A percentile compares a stretch with the other conserved stretches of the same genome.
Evolutionary conservation across 2,329 filamentous ascomycete species (phyloP).

Genomic region (Fusarium sp.): DNA sequence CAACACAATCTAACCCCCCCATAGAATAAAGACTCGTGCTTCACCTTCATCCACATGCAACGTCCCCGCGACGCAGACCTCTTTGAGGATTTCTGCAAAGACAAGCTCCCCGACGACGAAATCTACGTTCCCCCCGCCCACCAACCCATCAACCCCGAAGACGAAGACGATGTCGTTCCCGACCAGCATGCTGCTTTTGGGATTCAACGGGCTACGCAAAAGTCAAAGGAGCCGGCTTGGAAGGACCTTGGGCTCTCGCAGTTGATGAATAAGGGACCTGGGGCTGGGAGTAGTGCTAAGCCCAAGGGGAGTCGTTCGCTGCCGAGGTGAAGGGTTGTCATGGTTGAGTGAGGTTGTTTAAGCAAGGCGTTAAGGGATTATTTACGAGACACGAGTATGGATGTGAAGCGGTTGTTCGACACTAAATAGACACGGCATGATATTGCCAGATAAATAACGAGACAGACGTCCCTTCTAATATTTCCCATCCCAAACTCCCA

Average conservation of each 20-base stretch:
- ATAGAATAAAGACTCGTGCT: conserved; percentile 76
- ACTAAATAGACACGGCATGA: conserved; percentile 13
- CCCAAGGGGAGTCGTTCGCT: conserved; percentile 29
- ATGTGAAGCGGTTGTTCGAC: background rate
- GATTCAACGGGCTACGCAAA: conserved; percentile 83
- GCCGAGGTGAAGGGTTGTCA: conserved; percentile 21
- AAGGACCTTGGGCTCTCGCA: conserved; percentile 79
- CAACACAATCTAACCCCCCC: conserved; percentile 11
- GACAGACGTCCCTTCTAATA: conserved; percentile 13
- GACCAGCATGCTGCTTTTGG: conserved; percentile 91
- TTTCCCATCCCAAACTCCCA: conserved; percentile 16
- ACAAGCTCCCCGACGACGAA: conserved; percentile 78
- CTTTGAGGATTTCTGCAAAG: conserved; percentile 80
- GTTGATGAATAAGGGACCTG: conserved; percentile 73
- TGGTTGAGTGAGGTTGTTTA: background rate
- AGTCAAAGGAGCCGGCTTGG: conserved; percentile 77
- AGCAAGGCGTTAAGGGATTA: conserved; percentile 23
- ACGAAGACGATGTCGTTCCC: conserved; percentile 88
- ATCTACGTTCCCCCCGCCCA: conserved; percentile 84
- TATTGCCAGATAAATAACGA: conserved; percentile 13
- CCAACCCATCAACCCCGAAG: conserved; percentile 86
- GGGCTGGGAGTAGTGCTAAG: conserved; percentile 35
- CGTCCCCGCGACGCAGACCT: conserved; percentile 78
- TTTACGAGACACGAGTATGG: background rate
- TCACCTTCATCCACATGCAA: conserved; percentile 82